Evolutionary conservation across 106 monocot species (phyloP).

Genomic region (Vanilla planifolia): DNA sequence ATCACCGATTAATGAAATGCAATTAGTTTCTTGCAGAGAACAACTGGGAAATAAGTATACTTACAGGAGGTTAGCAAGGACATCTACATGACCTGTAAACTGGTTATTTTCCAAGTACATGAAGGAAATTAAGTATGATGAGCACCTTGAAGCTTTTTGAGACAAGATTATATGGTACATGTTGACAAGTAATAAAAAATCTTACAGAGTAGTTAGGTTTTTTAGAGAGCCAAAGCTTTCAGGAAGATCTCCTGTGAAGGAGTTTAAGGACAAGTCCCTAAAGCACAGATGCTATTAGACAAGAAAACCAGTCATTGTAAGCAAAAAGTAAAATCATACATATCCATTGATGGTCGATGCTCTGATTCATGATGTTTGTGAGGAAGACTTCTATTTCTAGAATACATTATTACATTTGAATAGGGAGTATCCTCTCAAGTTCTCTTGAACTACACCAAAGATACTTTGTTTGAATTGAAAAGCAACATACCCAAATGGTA

Average conservation of each 20-base stretch:
- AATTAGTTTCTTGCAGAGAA: neutral
- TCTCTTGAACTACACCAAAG: no score
- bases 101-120: conserved; percentile 59
- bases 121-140: conserved; percentile 6
- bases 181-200: neutral
- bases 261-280: conserved; percentile 45
- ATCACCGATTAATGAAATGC: neutral
- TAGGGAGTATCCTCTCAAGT: no score
- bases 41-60: conserved; percentile 9
- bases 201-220: conserved; percentile 32
- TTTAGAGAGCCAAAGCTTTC: conserved; percentile 30
- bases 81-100: conserved; percentile 49
- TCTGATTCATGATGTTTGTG: no score
- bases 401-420: no score
- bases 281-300: no score
- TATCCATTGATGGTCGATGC: no score
- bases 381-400: no score
- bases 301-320: no score
- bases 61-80: conserved; percentile 54
- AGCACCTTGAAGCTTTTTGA: neutral
- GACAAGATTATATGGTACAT: neutral
- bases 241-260: conserved; percentile 32
- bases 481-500: no score
- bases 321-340: no score
- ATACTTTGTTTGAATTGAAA: no score